These are phyloP conservation scores for Casuarina equisetifolia DNA, from an alignment of 306 rosid genomes.

Conservation along the genomic window DNA sequence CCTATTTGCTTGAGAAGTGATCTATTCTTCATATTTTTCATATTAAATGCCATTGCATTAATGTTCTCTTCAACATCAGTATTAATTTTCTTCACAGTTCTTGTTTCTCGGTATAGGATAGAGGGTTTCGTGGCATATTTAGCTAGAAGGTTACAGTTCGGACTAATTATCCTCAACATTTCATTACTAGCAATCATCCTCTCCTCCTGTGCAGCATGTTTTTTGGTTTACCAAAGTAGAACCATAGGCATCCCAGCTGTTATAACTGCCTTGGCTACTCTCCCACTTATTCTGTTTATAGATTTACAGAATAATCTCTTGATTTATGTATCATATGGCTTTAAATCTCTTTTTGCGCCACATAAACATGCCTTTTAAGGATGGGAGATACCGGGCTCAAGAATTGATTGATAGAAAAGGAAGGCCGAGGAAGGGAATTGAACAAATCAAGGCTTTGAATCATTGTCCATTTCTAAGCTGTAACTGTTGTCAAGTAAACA, in stretches of 20 bases:
- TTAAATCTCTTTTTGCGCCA: no score
- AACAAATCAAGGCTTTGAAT: no score
- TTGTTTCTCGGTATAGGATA: constrained; percentile 7
- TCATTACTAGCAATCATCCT: background rate
- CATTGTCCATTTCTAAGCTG: no score
- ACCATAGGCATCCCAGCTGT: no score
- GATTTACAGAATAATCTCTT: no score
- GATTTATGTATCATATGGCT: no score
- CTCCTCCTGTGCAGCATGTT: background rate
- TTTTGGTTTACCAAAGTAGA: background rate
- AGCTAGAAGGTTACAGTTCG: background rate
- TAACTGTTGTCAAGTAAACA: no score
- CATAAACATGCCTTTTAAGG: no score
- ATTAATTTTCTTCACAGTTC: constrained; percentile 4
- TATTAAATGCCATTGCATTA: background rate
- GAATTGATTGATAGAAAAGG: no score
- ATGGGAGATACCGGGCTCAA: no score
- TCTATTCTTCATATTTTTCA: background rate
- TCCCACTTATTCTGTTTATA: background rate
- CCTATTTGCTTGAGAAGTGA: background rate
- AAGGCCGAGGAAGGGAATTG: no score
- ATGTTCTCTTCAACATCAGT: background rate
- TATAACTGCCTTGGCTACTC: background rate
- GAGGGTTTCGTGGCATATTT: background rate
- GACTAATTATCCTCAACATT: constrained; percentile 7